phyloP scores from a whole-genome alignment of 352 stramenopile genomes.

The Pythium rhizo-oryzae region DNA sequence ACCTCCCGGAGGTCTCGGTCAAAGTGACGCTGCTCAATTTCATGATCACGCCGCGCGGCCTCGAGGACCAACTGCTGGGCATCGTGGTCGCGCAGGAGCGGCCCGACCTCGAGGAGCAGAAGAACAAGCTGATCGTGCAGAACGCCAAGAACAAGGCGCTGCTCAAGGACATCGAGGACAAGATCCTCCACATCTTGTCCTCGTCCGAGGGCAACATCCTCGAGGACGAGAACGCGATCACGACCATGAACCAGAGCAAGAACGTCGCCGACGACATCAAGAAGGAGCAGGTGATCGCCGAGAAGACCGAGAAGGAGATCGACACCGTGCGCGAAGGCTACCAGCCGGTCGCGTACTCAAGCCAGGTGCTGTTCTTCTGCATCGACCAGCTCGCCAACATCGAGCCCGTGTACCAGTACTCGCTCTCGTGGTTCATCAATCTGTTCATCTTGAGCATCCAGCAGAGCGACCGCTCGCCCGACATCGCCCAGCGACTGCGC shows the following conservation, averaged over 20 bases:
- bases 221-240: slow-evolving; percentile 93
- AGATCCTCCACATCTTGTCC: slow-evolving; percentile 92
- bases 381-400: slow-evolving; percentile 95
- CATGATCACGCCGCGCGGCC: slow-evolving; percentile 93
- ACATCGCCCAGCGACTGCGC: slow-evolving; percentile 74
- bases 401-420: slow-evolving; percentile 94
- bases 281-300: slow-evolving; percentile 90
- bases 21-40: slow-evolving; percentile 96
- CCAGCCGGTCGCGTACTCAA: slow-evolving; percentile 88
- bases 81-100: slow-evolving; percentile 93
- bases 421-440: slow-evolving; percentile 92
- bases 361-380: slow-evolving; percentile 94
- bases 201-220: slow-evolving; percentile 93
- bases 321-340: slow-evolving; percentile 88
- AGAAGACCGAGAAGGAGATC: slow-evolving; percentile 92
- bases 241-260: slow-evolving; percentile 92
- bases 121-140: slow-evolving; percentile 93
- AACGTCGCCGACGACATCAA: slow-evolving; percentile 93
- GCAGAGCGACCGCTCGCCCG: slow-evolving; percentile 75
- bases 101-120: slow-evolving; percentile 93
- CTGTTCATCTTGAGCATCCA: slow-evolving; percentile 91
- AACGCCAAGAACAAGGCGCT: slow-evolving; percentile 91
- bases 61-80: slow-evolving; percentile 92
- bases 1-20: slow-evolving; percentile 93
- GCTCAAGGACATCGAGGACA: slow-evolving; percentile 95